Evolutionary conservation across 1,139 yeast genomes (phyloP).

Genomic region (Wickerhamomyces sp.): DNA sequence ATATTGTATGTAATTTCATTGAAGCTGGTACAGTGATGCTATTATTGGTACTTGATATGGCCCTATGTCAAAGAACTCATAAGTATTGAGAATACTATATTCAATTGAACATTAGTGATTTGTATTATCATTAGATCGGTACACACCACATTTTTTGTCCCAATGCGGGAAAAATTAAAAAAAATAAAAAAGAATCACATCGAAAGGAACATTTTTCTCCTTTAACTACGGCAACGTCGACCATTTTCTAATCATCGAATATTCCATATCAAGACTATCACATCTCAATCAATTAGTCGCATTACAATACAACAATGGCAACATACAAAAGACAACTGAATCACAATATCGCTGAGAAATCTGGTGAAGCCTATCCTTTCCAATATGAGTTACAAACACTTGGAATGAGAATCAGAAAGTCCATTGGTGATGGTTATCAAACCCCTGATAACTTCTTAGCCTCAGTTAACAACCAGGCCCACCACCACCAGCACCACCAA

Average conservation of each 20-base stretch:
- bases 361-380: slow-evolving; percentile 17
- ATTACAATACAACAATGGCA: slow-evolving; percentile 10
- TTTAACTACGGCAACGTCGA: too few relatives aligned
- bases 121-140: too few relatives aligned
- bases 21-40: too few relatives aligned
- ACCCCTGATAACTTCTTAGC: slow-evolving; percentile 24
- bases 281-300: background rate
- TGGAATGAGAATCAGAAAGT: slow-evolving; percentile 69
- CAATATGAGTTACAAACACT: slow-evolving; percentile 42
- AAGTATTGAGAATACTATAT: background rate
- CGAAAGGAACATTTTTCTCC: background rate
- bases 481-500: slow-evolving; percentile 8
- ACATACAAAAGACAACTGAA: slow-evolving; percentile 20
- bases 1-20: background rate
- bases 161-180: too few relatives aligned
- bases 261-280: too few relatives aligned
- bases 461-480: slow-evolving; percentile 2
- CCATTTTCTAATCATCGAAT: too few relatives aligned
- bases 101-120: too few relatives aligned
- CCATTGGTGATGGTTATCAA: slow-evolving; percentile 59
- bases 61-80: background rate
- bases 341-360: slow-evolving; percentile 3
- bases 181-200: too few relatives aligned
- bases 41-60: too few relatives aligned
- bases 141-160: too few relatives aligned